Base-by-base conservation (phyloP, 768 basidiomycete species). In the Serendipita sp. region DNA sequence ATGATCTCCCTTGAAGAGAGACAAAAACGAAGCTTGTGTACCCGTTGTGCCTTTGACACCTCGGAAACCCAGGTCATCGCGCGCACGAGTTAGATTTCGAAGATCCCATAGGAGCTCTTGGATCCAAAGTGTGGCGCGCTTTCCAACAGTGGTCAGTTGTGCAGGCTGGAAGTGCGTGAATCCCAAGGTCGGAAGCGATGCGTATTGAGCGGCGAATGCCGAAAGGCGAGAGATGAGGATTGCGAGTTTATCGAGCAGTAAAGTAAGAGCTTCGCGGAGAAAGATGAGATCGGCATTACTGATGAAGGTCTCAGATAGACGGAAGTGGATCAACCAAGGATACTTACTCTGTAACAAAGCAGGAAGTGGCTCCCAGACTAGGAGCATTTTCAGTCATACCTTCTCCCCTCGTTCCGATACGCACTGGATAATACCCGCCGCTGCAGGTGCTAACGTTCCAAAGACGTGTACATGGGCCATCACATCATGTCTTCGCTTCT, bases 391-490 rank as follows among this genome's bases (percentile, higher is more conserved):
- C 8, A 36, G 52, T 6, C 33, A 34, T 18, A 40, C 37, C 37
- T 13, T 6, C 13, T 6, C 2, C 37, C 13, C 13, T 40, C 13
- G 13, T 13, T 40, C 13, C 1, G 5, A 44, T 31, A 77, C 82
- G 66, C 68, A 90, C 89, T 97, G 94, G 68, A 97, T 96, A 71
- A 97, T 95, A 16, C 92, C 91, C 15, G 93, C 93, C 29, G 94
- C 94, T 37, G 90, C 88, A 6, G 94, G 94, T 0, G 94, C 94
- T 62, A 94, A 87, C 50, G 80, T 81, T 3, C 94, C 94, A 72
- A 97, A 99, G 2, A 94, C 96, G 75, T 98, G 92, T 48, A 99
- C 96, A 71, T 99, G 96, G 0, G 96, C 96, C 96, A 99, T 99
- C 48, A 99, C 96, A 75, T 99, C 96, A 76, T 99, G 96, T 11